Percentiles rank a stretch among this genome's conserved stretches.
Evolutionary conservation across 805 yeast genomes (phyloP).

Genomic region (Kodamaea kakaduensis): DNA sequence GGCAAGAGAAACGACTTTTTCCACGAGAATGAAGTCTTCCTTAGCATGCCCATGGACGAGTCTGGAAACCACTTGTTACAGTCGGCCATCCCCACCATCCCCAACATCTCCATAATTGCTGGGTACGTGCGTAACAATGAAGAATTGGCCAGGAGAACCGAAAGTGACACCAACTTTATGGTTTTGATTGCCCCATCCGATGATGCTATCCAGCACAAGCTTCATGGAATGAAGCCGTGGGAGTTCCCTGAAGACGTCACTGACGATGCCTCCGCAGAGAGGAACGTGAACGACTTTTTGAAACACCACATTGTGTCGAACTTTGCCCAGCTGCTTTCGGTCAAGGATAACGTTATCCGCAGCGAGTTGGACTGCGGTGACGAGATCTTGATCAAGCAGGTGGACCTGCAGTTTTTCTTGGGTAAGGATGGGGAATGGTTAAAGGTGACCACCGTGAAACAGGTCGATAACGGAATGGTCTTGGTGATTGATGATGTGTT

Average conservation of each 20-base stretch:
- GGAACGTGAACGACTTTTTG: constrained; percentile 57
- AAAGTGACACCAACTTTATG: constrained; percentile 37
- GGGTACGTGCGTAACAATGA: constrained; percentile 65
- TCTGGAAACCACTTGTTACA: constrained; percentile 24
- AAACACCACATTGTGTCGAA: constrained; percentile 53
- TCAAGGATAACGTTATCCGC: constrained; percentile 14
- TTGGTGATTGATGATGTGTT: constrained; percentile 36
- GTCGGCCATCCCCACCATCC: constrained; percentile 33
- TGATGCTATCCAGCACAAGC: constrained; percentile 39
- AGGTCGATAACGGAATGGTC: constrained; percentile 38
- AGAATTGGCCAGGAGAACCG: constrained; percentile 46
- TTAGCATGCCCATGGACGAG: constrained; percentile 14
- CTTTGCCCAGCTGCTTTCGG: constrained; percentile 19
- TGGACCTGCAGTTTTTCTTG: constrained; percentile 15
- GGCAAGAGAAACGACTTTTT: not conserved
- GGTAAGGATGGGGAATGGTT: constrained; percentile 13
- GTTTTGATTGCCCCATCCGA: constrained; percentile 73
- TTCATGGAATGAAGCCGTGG: constrained; percentile 73
- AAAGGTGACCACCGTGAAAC: constrained; percentile 23
- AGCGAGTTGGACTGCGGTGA: constrained; percentile 21
- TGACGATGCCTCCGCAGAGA: constrained; percentile 45
- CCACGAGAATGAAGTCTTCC: constrained; percentile 12
- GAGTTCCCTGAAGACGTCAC: constrained; percentile 58
- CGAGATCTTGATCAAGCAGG: constrained; percentile 19
- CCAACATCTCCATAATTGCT: constrained; percentile 55